Conservation (phyloP, 768 basidiomycete species). For the Agrocybe praecox region DNA sequence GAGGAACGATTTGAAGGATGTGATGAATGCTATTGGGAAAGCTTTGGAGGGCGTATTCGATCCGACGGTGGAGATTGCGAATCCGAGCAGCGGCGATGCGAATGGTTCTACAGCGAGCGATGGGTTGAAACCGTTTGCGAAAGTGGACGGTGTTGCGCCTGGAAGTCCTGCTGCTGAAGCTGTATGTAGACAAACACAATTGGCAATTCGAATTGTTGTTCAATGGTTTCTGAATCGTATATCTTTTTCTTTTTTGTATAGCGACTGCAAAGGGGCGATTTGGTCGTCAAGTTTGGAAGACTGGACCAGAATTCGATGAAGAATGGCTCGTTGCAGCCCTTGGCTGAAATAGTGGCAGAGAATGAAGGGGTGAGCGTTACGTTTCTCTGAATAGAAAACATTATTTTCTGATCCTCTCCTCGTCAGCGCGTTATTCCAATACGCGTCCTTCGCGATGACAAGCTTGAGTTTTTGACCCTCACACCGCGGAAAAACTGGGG, state of each 20-base stretch:
- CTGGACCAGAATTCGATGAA: slow-evolving; percentile 57
- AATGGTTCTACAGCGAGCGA: slow-evolving; percentile 1
- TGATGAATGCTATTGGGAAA: slow-evolving; percentile 68
- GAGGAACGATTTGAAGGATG: slow-evolving; percentile 70
- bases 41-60: slow-evolving; percentile 74
- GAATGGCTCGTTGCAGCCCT: slow-evolving; percentile 55
- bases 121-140: slow-evolving; percentile 63
- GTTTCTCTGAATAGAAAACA: too few relatives aligned
- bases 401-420: background rate
- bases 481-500: slow-evolving; percentile 82
- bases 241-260: slow-evolving; percentile 30
- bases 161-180: slow-evolving; percentile 83
- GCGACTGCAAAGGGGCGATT: slow-evolving; percentile 71
- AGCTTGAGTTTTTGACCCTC: slow-evolving; percentile 52
- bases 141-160: slow-evolving; percentile 79
- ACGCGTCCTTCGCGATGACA: slow-evolving; percentile 53
- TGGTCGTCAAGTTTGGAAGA: slow-evolving; percentile 73
- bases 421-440: slow-evolving; percentile 60
- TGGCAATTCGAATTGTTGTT: background rate
- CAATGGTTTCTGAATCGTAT: background rate
- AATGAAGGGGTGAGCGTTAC: slow-evolving; percentile 71
- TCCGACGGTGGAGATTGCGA: slow-evolving; percentile 31
- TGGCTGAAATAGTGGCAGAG: slow-evolving; percentile 73
- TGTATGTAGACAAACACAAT: slow-evolving; percentile 45
- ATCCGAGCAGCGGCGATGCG: slow-evolving; percentile 8